Evolutionary conservation across 768 basidiomycete species (phyloP), one percentile per base, ranked within the genome.

Genomic region (Lactifluus rugatus): DNA sequence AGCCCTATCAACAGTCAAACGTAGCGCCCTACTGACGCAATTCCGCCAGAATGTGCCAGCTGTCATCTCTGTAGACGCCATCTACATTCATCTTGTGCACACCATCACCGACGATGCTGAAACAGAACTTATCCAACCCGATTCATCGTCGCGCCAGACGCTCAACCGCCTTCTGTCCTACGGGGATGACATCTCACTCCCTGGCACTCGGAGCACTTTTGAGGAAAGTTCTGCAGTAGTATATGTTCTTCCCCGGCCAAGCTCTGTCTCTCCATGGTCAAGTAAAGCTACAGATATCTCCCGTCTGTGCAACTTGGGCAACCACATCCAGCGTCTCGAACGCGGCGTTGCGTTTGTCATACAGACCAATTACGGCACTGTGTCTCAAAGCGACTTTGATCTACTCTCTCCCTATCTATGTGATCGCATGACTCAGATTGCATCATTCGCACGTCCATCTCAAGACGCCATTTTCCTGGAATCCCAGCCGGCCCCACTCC

Each of bases 231-330:
- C 64, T 26, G 80, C 81, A 49, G 73, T 84, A 11, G 72, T 83
- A 42, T 95, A 83, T 68, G 83, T 96, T 41, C 73, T 88, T 6
- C 94, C 94, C 11, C 75, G 94, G 57, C 78, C 83, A 8, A 94
- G 95, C 3, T 93, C 94, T 3, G 87, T 98, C 66, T 97, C 95
- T 4, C 94, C 96, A 2, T 99, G 96, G 96, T 97, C 95, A 5
- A 95, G 90, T 72, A 99, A 99, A 73, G 95, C 96, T 2, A 97
- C 95, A 0, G 94, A 99, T 69, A 98, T 99, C 55, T 81, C 94
- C 21, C 74, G 73, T 9, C 81, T 97, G 52, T 99, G 96, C 74
- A 86, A 85, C 53, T 83, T 99, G 2, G 81, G 78, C 19, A 68
- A 71, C 2, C 75, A 83, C 54, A 73, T 99, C 52, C 81, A 87